Base-by-base conservation (phyloP, 2,329 filamentous ascomycete genomes). In the Cordyceps javanica region DNA sequence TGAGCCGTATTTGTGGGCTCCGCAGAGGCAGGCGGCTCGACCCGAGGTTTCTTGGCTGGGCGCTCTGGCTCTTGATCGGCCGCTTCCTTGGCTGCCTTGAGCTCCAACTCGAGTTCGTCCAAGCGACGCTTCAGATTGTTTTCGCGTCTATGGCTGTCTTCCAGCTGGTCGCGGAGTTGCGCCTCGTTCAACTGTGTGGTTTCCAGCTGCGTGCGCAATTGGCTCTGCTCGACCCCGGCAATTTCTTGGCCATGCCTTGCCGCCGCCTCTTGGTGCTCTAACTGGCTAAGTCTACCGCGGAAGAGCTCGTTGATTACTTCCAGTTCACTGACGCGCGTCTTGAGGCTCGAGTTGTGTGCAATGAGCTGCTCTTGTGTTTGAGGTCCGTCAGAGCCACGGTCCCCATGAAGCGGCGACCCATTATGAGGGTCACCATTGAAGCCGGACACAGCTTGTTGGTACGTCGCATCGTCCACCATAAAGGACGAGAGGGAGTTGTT, bases 251-350 rank as follows among this genome's bases (percentile, higher is more conserved):
- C 78, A 67, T 85, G 74, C 67, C 86, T 75, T 54, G 88, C 83
- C 49, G 82, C 85, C 49, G 82, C 82, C 68, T 93, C 89, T 67
- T 88, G 88, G 63, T 86, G 83, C 69, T 95, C 90, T 13, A 94
- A 78, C 68, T 94, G 89, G 80, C 69, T 85, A 72, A 97, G 85
- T 11, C 88, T 83, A 38, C 87, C 87, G 52, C 87, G 81, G 71
- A 91, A 91, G 45, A 92, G 77, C 68, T 89, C 88, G 66, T 92
- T 97, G 77, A 99, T 97, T 54, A 99, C 83, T 70, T 99, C 94
- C 25, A 99, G 81, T 72, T 99, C 94, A 65, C 88, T 94, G 34
- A 99, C 93, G 42, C 94, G 87, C 0, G 94, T 99, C 75, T 95
- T 96, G n/a, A 97, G 79, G 52, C 86, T 88, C 5, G 89, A 89